phyloP scores from a whole-genome alignment of 139 green algal genomes.

The Chlorella sp. region DNA sequence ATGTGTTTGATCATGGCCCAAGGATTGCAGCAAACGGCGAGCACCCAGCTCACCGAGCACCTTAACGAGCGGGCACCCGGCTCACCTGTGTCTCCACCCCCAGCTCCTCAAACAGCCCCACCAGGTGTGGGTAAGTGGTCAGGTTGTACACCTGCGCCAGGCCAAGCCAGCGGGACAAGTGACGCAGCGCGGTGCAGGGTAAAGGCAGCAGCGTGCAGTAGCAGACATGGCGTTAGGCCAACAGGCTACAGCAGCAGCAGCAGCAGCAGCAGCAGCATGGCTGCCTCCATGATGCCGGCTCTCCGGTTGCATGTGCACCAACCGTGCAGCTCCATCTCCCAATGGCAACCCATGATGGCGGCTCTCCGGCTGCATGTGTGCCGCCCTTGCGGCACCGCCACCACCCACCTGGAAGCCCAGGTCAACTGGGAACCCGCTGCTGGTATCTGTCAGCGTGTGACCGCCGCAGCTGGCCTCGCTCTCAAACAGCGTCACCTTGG shows the following conservation, averaged over 20 bases:
- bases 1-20: too few relatives aligned
- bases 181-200: not conserved
- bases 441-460: conserved; percentile 89
- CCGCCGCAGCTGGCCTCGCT: conserved; percentile 79
- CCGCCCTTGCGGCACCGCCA: not conserved
- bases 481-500: conserved; percentile 89
- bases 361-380: too few relatives aligned
- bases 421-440: conserved; percentile 74
- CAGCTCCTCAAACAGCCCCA: conserved; percentile 89
- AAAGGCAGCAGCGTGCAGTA: not conserved
- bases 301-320: not conserved
- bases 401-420: conserved; percentile 90
- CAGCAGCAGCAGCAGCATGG: not conserved
- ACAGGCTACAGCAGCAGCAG: not conserved
- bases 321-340: not conserved
- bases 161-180: not conserved
- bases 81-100: conserved; percentile 76
- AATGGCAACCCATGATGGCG: not conserved
- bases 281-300: too few relatives aligned
- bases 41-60: too few relatives aligned
- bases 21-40: too few relatives aligned
- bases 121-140: conserved; percentile 95
- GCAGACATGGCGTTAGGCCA: not conserved
- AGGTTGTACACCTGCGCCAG: conserved; percentile 88
- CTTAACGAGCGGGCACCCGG: too few relatives aligned